Evolutionary conservation across 345 rosid genomes (phyloP), one percentile per base, ranked within the genome.

Genomic region (Pistacia atlantica): DNA sequence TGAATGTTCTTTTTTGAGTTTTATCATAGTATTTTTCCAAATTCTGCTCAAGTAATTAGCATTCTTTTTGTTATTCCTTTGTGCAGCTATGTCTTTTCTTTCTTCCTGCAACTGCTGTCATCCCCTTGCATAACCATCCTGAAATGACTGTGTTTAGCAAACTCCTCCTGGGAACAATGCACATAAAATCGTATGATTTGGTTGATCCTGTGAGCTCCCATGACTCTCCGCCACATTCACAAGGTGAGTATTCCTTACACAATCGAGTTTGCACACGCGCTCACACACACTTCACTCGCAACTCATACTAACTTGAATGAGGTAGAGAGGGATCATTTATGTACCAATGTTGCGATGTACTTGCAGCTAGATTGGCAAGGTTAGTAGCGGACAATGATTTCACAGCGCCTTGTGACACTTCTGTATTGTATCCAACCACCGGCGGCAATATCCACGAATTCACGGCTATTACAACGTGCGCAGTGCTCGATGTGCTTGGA

Each of bases 121-220:
- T 92, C 79, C 97, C 97, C 11, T 89, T 92, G 49, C 97, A 92
- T 75, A 89, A 92, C 54, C 97, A 92, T 82, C 97, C 97, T 0
- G 94, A 69, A 55, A 92, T 92, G 94, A 92, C 97, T 1, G 97
- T 90, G 6, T 89, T 92, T 52, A 89, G 82, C 87, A 92, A 92
- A 73, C 90, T 92, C 60, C 74, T 92, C 1, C 48, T 87, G 0
- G 94, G 97, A 8, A 79, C 86, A 3, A 86, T 92, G 92, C 97
- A 92, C 80, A 86, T 90, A 25, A 90, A 86, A 77, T 90, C 97
- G 0, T 92, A 87, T 14, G 97, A 92, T 69, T 89, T 83, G 92
- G 87, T 83, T 3, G 80, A 78, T 60, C 86, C 86, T 25, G 48
- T 20, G 46, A 42, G 49, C 46, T 59, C 80, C 2, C 51, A 76